phyloP scores from a whole-genome alignment of 768 basidiomycete species.

The Leucosporidium yakuticum region DNA sequence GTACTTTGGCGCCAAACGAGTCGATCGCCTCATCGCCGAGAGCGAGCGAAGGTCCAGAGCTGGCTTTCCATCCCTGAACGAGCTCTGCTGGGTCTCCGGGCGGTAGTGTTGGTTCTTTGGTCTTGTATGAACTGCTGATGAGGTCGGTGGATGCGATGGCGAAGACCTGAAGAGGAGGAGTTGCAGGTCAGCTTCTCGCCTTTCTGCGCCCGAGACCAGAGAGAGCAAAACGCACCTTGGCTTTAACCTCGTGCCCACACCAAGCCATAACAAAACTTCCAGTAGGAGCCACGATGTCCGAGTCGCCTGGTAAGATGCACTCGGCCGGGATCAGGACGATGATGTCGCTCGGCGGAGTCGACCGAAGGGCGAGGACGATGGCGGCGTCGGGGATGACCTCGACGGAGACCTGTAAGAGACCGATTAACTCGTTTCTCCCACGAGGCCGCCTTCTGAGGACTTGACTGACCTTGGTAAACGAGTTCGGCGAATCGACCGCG shows the following conservation, averaged over 20 bases:
- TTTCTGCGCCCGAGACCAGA: too few relatives aligned
- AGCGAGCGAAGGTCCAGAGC: background rate
- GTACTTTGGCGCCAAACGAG: background rate
- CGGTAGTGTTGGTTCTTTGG: background rate
- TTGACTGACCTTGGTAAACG: too few relatives aligned
- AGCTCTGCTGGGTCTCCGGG: background rate
- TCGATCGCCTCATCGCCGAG: background rate
- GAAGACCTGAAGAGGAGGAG: too few relatives aligned
- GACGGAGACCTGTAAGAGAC: background rate
- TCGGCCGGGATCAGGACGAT: conserved; percentile 1
- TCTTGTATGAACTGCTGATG: background rate
- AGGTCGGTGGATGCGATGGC: background rate
- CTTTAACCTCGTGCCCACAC: background rate
- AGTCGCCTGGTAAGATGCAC: background rate
- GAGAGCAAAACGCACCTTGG: background rate
- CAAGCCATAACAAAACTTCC: background rate
- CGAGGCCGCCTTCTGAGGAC: too few relatives aligned
- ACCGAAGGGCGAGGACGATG: background rate
- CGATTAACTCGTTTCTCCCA: too few relatives aligned
- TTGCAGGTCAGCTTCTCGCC: too few relatives aligned
- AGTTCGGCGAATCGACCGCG: too few relatives aligned
- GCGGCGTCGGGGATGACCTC: conserved; percentile 1
- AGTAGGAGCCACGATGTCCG: background rate
- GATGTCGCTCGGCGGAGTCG: background rate
- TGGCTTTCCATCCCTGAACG: background rate